Base-by-base conservation (phyloP, 2,329 filamentous ascomycete species). In the Hyphodiscus sp. region DNA sequence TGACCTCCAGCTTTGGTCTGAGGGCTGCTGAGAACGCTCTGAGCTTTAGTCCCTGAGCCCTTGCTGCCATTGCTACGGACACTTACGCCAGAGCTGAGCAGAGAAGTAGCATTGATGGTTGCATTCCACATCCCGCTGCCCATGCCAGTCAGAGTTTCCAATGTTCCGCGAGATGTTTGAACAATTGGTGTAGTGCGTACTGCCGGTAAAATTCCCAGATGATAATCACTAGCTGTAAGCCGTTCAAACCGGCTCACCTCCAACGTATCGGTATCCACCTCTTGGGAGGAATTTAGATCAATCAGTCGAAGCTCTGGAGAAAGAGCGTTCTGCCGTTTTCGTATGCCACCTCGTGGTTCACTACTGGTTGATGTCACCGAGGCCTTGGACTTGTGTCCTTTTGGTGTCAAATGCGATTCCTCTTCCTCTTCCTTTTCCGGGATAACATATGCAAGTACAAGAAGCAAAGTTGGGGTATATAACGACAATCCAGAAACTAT, bases 401-500 rank as follows among this genome's bases (percentile, higher is more conserved):
- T 75, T 68, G 33, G 68, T 11, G 62, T 56, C 30, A 69, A 68
- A 41, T 59, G 52, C 45, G 69, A 59, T 53, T 70, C 62, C 13
- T 63, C 59, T 1, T 72, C 68, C 1, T 87, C 80, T 11, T 53
- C 68, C 1, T 85, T 77, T 45, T 90, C 87, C 41, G 85, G 82
- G 56, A 85, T 85, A 65, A 91, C 85, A 72, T 95, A 96, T 67
- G 91, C 91, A 73, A 99, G 86, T 65, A 97, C 87, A 64, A 96
- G 81, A 70, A 99, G 79, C 62, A 96, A 78, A 67, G 83, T 94
- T 68, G 90, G 89, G 68, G 91, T 96, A 83, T 96, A 97, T 72
- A 99, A 79, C 60, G 92, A 95, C 71, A 99, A 87, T 65, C 94
- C 94, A 68, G 94, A 96, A 76, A 99, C 90, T 70, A 96, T 91